These are phyloP conservation scores for Porcisia deanei DNA, from an alignment of 208 protist species.

Conservation along the genomic window DNA sequence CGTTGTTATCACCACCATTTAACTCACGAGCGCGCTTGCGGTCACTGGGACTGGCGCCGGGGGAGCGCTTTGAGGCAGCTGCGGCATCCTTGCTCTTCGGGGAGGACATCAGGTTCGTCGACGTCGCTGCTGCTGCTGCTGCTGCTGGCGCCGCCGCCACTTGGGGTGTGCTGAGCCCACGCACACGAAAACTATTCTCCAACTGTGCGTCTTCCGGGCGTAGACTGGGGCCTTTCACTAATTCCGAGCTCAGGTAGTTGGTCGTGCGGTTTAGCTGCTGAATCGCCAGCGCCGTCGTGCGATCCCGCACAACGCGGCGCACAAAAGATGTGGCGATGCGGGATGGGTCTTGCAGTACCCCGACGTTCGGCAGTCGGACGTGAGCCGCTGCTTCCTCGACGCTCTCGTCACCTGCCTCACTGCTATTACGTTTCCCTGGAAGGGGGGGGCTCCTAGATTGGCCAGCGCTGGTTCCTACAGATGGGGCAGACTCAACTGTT, in stretches of 20 bases:
- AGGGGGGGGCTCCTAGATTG: neutral
- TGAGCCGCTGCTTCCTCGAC: neutral
- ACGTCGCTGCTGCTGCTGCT: too few species aligned
- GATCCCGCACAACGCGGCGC: constrained; percentile 55
- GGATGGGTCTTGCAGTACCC: constrained; percentile 53
- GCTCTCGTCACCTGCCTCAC: neutral
- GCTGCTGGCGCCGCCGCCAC: neutral
- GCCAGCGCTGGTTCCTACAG: neutral
- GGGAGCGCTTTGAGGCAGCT: neutral
- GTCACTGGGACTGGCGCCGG: neutral
- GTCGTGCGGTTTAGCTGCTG: constrained; percentile 80
- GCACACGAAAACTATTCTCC: constrained; percentile 6
- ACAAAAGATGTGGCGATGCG: constrained; percentile 42
- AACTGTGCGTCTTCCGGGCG: constrained; percentile 12
- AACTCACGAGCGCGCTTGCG: neutral
- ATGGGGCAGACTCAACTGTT: neutral
- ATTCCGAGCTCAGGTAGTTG: constrained; percentile 57
- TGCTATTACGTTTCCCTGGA: neutral
- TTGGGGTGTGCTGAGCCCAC: neutral
- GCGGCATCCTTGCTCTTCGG: neutral
- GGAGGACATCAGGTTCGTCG: neutral
- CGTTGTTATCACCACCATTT: neutral
- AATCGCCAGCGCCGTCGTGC: constrained; percentile 57
- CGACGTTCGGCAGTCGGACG: constrained; percentile 12
- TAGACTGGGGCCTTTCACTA: constrained; percentile 47